Conservation (phyloP, 169 alveolate genomes). For the Plasmodium vinckei region DNA sequence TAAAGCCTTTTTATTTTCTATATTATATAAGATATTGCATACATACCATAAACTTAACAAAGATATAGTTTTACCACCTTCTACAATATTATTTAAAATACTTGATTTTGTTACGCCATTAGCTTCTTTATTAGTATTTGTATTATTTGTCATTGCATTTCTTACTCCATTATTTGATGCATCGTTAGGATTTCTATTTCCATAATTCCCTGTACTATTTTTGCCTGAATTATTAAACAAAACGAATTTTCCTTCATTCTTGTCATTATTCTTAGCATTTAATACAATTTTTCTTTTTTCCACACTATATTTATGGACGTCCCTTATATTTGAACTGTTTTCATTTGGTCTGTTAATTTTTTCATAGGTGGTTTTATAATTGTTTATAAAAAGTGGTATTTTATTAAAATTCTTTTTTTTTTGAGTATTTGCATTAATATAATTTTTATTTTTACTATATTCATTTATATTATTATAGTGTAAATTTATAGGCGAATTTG, state of each 20-base stretch:
- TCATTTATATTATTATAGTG: slow-evolving; percentile 6
- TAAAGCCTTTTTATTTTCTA: slow-evolving; percentile 84
- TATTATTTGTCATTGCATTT: slow-evolving; percentile 2
- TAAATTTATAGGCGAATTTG: slow-evolving; percentile 8
- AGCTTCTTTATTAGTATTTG: not conserved
- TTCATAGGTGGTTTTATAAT: slow-evolving; percentile 50
- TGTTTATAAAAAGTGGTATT: slow-evolving; percentile 24
- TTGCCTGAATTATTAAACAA: slow-evolving; percentile 40
- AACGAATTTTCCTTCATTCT: slow-evolving; percentile 14
- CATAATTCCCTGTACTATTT: slow-evolving; percentile 12
- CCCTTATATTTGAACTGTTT: slow-evolving; percentile 6
- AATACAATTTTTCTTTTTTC: slow-evolving; percentile 6
- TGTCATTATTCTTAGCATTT: slow-evolving; percentile 13
- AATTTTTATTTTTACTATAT: slow-evolving; percentile 12
- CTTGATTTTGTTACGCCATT: slow-evolving; percentile 13
- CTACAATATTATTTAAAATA: slow-evolving; percentile 43
- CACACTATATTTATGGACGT: slow-evolving; percentile 16
- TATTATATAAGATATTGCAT: slow-evolving; percentile 82
- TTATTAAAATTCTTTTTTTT: not conserved
- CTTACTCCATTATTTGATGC: slow-evolving; percentile 15
- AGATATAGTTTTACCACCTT: slow-evolving; percentile 67
- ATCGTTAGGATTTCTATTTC: slow-evolving; percentile 25
- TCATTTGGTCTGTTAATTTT: slow-evolving; percentile 14
- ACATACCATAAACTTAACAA: slow-evolving; percentile 80
- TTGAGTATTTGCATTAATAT: not conserved